These are phyloP conservation scores for Paraglomus brasilianum DNA, from an alignment of 192 early-diverging fungal genomes.

Conservation along the genomic window DNA sequence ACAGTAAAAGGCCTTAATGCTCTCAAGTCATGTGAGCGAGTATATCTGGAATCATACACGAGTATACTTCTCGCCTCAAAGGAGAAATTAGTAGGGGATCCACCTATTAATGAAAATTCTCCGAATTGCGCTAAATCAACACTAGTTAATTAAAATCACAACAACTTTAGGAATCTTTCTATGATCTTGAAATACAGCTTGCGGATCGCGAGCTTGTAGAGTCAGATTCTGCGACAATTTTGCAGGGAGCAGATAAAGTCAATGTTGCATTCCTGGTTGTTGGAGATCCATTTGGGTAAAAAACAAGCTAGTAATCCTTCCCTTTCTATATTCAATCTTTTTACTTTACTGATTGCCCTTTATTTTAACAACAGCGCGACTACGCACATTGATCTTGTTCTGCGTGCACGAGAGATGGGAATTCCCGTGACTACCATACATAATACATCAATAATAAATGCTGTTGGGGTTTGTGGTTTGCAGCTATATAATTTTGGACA, in stretches of 20 bases:
- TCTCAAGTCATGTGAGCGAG: conserved; percentile 77
- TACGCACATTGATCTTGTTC: conserved; percentile 94
- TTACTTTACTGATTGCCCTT: not conserved
- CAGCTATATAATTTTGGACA: conserved; percentile 98
- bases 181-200: conserved; percentile 79
- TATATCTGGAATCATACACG: conserved; percentile 97
- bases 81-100: conserved; percentile 60
- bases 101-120: not conserved
- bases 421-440: conserved; percentile 92
- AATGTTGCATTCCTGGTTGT: conserved; percentile 97
- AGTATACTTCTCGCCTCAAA: conserved; percentile 88
- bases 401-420: conserved; percentile 83
- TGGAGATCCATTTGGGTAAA: conserved; percentile 91
- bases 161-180: conserved; percentile 73
- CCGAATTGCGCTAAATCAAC: not conserved
- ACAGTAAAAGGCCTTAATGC: conserved; percentile 96
- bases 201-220: conserved; percentile 99
- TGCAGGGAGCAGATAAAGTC: conserved; percentile 80
- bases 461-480: conserved; percentile 90
- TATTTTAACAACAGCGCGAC: conserved; percentile 80
- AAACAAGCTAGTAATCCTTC: not conserved
- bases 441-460: conserved; percentile 99
- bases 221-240: conserved; percentile 83
- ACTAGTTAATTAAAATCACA: not conserved
- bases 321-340: not conserved